phyloP scores from a whole-genome alignment of 768 basidiomycete genomes.

The Chiua virens region DNA sequence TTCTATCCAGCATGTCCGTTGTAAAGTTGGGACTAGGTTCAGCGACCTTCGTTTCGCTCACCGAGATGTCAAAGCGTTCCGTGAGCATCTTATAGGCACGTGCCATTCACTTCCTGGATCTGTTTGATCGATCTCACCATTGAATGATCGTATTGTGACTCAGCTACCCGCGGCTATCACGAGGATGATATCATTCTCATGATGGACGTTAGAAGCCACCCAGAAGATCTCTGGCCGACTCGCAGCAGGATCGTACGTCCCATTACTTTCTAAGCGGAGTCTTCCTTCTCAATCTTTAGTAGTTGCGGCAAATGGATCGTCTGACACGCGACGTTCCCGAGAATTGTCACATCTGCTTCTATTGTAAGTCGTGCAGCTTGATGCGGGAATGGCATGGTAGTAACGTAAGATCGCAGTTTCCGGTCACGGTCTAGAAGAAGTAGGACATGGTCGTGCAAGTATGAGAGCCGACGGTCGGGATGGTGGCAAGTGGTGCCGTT shows the following conservation, averaged over 20 bases:
- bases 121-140: slow-evolving; percentile 1
- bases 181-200: slow-evolving; percentile 42
- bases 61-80: slow-evolving; percentile 15
- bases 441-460: slow-evolving; percentile 24
- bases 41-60: slow-evolving; percentile 18
- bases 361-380: slow-evolving; percentile 39
- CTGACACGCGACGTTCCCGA: slow-evolving; percentile 41
- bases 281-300: neutral
- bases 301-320: slow-evolving; percentile 41
- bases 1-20: slow-evolving; percentile 10
- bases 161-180: slow-evolving; percentile 35
- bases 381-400: neutral
- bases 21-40: neutral
- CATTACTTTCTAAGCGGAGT: neutral
- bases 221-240: slow-evolving; percentile 40
- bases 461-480: slow-evolving; percentile 49
- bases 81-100: slow-evolving; percentile 18
- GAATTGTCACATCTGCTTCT: slow-evolving; percentile 52
- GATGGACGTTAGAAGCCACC: slow-evolving; percentile 36
- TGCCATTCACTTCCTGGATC: neutral
- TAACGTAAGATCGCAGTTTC: slow-evolving; percentile 10
- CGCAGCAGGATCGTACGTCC: slow-evolving; percentile 43
- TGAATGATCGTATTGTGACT: too few relatives aligned
- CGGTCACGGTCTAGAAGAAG: slow-evolving; percentile 22
- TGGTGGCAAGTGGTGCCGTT: slow-evolving; percentile 37